Percentiles rank a stretch among this genome's conserved stretches.
phyloP scores from a whole-genome alignment of 345 rosid genomes.

The Eucalyptus cladocalyx region DNA sequence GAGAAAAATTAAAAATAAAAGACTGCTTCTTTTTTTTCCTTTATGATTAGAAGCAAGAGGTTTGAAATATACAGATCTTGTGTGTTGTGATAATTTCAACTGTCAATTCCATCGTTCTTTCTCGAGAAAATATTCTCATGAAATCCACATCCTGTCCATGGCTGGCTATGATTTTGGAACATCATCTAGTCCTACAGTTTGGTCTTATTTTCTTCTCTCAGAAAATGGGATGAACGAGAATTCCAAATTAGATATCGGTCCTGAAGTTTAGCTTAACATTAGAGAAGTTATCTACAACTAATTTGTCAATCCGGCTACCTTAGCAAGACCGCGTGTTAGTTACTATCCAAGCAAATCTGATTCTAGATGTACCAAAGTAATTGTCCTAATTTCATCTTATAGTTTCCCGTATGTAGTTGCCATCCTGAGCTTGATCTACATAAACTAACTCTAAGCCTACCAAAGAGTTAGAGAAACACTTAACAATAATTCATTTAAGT shows the following conservation, averaged over 20 bases:
- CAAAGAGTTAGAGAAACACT: neutral
- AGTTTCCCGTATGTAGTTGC: neutral
- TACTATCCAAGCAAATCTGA: neutral
- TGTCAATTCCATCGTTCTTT: neutral
- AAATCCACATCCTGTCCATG: neutral
- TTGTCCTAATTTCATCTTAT: neutral
- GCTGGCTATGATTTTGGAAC: neutral
- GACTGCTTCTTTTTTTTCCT: neutral
- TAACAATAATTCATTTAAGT: neutral
- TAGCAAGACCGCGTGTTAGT: neutral
- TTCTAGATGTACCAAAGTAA: neutral
- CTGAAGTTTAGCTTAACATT: neutral
- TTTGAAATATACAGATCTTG: neutral
- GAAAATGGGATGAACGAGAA: neutral
- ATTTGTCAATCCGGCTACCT: neutral
- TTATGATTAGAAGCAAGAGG: neutral
- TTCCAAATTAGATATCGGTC: neutral
- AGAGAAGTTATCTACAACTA: neutral
- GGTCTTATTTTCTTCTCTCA: neutral
- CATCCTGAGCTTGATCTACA: neutral
- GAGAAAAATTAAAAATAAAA: neutral
- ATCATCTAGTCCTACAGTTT: neutral
- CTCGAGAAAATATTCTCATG: neutral
- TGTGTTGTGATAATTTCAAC: neutral
- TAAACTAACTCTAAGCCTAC: neutral